Evolutionary conservation across 2,329 filamentous ascomycete genomes (phyloP).

Genomic region (Penicillium verrucosum): DNA sequence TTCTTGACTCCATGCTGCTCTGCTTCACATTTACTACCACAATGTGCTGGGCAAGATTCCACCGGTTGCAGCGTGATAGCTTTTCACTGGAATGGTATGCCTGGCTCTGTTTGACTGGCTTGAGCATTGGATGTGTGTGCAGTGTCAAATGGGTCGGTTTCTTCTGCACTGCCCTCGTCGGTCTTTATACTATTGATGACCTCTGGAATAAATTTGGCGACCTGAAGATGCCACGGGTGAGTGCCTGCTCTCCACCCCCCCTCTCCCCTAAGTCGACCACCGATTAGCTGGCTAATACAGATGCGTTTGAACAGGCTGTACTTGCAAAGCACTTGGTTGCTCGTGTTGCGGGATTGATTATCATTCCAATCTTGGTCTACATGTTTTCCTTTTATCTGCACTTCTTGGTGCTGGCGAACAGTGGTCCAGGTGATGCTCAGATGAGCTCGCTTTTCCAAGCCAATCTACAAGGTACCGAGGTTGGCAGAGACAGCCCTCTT

Average conservation of each 20-base stretch:
- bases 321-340: constrained; percentile 75
- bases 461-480: constrained; percentile 87
- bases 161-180: constrained; percentile 91
- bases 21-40: constrained; percentile 98
- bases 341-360: constrained; percentile 79
- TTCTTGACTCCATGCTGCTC: constrained; percentile 96
- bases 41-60: constrained; percentile 96
- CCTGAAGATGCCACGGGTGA: constrained; percentile 79
- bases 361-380: constrained; percentile 87
- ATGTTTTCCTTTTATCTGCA: constrained; percentile 93
- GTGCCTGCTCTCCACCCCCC: constrained; percentile 22
- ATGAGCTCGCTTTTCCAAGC: constrained; percentile 99
- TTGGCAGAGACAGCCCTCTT: constrained; percentile 89
- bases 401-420: constrained; percentile 89
- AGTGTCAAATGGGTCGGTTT: constrained; percentile 98
- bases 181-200: constrained; percentile 92
- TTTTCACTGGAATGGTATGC: constrained; percentile 91
- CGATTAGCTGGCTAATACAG: constrained; percentile 1
- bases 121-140: constrained; percentile 96
- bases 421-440: constrained; percentile 95
- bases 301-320: constrained; percentile 48
- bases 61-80: constrained; percentile 77
- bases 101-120: constrained; percentile 88
- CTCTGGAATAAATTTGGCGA: constrained; percentile 98
- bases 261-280: not conserved